phyloP scores from a whole-genome alignment of 2,329 filamentous ascomycete genomes.

The Claviceps fusiformis region DNA sequence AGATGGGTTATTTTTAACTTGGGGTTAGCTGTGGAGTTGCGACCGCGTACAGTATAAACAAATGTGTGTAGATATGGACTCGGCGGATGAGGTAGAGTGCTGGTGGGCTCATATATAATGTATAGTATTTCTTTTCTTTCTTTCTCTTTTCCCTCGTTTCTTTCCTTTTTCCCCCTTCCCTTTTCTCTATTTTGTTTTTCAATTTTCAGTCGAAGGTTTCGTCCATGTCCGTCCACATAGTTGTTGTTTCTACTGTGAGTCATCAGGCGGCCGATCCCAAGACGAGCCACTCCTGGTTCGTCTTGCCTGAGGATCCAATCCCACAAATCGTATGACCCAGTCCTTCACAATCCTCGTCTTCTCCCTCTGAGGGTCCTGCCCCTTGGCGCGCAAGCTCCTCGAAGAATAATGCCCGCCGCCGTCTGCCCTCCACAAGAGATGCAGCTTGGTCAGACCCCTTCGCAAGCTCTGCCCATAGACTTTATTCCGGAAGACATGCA shows the following conservation, averaged over 20 bases:
- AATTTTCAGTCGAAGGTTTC: too few relatives aligned
- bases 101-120: too few relatives aligned
- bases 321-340: conserved; percentile 64
- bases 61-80: too few relatives aligned
- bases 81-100: too few relatives aligned
- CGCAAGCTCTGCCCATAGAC: conserved; percentile 79
- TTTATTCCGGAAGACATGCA: conserved; percentile 59
- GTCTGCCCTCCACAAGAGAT: conserved; percentile 46
- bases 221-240: too few relatives aligned
- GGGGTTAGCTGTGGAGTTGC: too few relatives aligned
- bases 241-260: conserved; percentile 21
- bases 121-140: too few relatives aligned
- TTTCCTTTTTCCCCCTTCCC: too few relatives aligned
- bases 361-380: conserved; percentile 32
- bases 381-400: conserved; percentile 28
- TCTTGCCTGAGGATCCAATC: conserved; percentile 15
- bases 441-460: conserved; percentile 53
- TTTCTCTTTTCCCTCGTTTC: too few relatives aligned
- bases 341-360: conserved; percentile 56
- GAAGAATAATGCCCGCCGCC: conserved; percentile 42
- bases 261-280: conserved; percentile 28
- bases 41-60: too few relatives aligned
- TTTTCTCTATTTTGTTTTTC: too few relatives aligned
- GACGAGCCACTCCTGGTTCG: conserved; percentile 7
- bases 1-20: too few relatives aligned